Base-by-base conservation (phyloP, 2,329 filamentous ascomycete genomes). In the Aspergillus sergii region DNA sequence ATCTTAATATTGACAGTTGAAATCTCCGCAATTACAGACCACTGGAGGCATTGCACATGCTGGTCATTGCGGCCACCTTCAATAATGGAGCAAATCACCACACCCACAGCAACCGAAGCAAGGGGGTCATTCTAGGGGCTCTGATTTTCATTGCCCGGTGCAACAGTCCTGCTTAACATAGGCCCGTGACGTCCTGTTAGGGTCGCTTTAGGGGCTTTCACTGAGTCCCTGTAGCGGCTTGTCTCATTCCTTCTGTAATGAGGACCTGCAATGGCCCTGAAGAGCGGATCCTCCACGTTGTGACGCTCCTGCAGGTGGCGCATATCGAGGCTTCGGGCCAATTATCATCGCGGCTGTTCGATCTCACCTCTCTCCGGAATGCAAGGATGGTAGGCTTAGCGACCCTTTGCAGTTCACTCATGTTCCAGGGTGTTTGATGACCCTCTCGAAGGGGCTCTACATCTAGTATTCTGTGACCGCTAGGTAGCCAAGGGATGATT, bases 341-440 rank as follows among this genome's bases (percentile, higher is more conserved):
- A 76, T 76, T 63, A 67, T 57, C 32, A 21, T 36, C 41, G 19
- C 59, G 34, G 43, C 58, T 61, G 56, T 62, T 60, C 59, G 60
- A 69, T 70, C 67, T 71, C 65, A 68, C 68, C 69, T 71, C 65
- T 66, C 64, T 70, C 70, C 68, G 75, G 75, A 72, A 79, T 79
- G 76, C 75, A 79, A 78, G 76, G 76, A 78, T 63, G 57, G 64
- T 65, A 61, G 64, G 66, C 69, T 65, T 64, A 68, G 64, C 64
- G 62, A 62, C 68, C 66, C 66, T 67, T 62, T 63, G 64, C 50
- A 60, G 56, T 61, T 59, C 57, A 50, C 61, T 68, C 66, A 69
- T 71, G 71, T 73, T 70, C 71, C 66, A 69, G 66, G 69, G 62
- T 67, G 66, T 68, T 70, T 59, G 66, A 64, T 68, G 66, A 57